A percentile compares a stretch with the other conserved stretches of the same genome.
Evolutionary conservation across 2,329 filamentous ascomycete species (phyloP).

Genomic region (Aschersonia sp.): DNA sequence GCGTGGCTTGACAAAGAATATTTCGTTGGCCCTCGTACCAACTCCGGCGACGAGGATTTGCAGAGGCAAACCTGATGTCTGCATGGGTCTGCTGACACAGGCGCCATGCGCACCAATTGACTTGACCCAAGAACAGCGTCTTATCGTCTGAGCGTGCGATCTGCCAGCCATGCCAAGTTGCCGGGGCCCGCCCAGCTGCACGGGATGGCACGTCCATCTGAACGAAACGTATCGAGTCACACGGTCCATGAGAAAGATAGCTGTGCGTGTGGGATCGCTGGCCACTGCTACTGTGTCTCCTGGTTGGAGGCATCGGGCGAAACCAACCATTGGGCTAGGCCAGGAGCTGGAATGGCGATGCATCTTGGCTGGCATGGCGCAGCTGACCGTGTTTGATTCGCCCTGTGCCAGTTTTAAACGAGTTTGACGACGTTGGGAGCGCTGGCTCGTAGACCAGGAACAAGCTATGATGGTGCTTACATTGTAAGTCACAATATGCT

Average conservation of each 20-base stretch:
- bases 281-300: background rate
- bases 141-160: no score
- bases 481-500: background rate
- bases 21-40: no score
- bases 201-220: background rate
- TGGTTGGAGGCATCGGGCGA: background rate
- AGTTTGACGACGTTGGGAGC: background rate
- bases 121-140: no score
- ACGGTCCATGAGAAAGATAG: background rate
- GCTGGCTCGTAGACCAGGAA: background rate
- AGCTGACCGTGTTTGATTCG: background rate
- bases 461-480: background rate
- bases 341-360: background rate
- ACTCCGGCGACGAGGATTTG: no score
- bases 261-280: background rate
- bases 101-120: no score
- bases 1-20: no score
- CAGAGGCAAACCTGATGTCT: no score
- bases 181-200: background rate
- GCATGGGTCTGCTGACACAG: no score
- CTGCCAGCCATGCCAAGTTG: no score
- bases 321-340: background rate
- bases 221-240: background rate
- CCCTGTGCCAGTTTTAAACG: background rate
- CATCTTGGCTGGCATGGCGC: background rate